Evolutionary conservation across 306 rosid species (phyloP).

Genomic region (Citrullus colocynthis): DNA sequence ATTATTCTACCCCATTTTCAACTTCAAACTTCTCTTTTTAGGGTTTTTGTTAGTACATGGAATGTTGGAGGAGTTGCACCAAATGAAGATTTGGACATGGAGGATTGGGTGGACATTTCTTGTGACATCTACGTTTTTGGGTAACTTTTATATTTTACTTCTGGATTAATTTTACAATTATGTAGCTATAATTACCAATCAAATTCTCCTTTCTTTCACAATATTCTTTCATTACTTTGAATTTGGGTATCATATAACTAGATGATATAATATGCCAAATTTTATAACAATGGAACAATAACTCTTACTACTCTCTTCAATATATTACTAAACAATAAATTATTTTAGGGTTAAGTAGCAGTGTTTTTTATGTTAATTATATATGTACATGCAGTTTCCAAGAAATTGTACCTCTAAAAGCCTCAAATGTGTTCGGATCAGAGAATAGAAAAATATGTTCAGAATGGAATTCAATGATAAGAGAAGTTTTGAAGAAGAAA

Average conservation of each 20-base stretch:
- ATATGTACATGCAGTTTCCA: constrained; percentile 44
- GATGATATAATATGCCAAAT: not conserved
- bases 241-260: not conserved
- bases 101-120: constrained; percentile 49
- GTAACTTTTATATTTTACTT: constrained; percentile 15
- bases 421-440: constrained; percentile 66
- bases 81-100: constrained; percentile 35
- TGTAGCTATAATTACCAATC: no score
- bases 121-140: constrained; percentile 81
- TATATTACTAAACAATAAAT: no score
- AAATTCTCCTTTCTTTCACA: no score
- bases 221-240: not conserved
- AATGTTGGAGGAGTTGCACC: constrained; percentile 88
- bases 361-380: not conserved
- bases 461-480: constrained; percentile 61
- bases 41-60: constrained; percentile 85
- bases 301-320: no score
- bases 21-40: constrained; percentile 9
- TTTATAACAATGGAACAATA: no score
- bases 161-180: not conserved
- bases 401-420: constrained; percentile 78
- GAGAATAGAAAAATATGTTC: constrained; percentile 38
- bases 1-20: not conserved
- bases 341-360: no score
- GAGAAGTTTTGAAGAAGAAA: constrained; percentile 52